Base-by-base conservation (phyloP, 192 early-diverging fungal genomes). In the Podila epicladia region DNA sequence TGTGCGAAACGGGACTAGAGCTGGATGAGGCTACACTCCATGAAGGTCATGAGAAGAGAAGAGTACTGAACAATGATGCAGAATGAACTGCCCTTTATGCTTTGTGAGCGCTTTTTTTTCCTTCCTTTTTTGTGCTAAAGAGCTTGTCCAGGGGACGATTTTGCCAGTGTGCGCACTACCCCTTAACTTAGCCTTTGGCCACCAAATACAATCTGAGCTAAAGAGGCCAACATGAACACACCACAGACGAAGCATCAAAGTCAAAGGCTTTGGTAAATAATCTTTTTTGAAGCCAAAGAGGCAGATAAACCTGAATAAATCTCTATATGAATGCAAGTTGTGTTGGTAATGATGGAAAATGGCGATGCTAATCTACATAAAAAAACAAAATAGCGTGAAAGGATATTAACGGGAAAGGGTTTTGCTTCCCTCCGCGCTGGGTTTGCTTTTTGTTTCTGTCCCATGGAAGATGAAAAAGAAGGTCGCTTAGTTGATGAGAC, bases 401-500 rank as follows among this genome's bases (percentile, higher is more conserved):
- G 59, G 59, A 61, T 61, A 61, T 55, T 55, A 55, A 55, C 24
- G 11, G 24, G 6, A 55, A 55, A 55, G 8, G 24, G 9, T 2
- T 29, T 29, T 55, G 24, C 8, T n/a, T 55, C 53, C 53, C 33
- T 37, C 26, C 22, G 31, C 26, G 22, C 17, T 20, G 59, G 0
- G 1, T 58, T 31, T 61, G 26, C 31, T 61, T 33, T 61, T 61
- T 37, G 35, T 61, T 31, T 61, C 15, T 55, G 53, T 55, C 24
- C 53, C 53, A 55, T n/a, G n/a, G 5, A 55, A 12, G 9, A 24
- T n/a, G n/a, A 55, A 55, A 26, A 26, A 22, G 26, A 19, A 19
- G 15, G 41, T 9, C 41, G 26, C 64, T 71, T 78, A 78, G 64
- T 78, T 78, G 51, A 78, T 78, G 37, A 78, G 75, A 71, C 75